A percentile compares a stretch with the other conserved stretches of the same genome.
Conservation (phyloP, 2,329 filamentous ascomycete species). For the Monosporascus sp. region DNA sequence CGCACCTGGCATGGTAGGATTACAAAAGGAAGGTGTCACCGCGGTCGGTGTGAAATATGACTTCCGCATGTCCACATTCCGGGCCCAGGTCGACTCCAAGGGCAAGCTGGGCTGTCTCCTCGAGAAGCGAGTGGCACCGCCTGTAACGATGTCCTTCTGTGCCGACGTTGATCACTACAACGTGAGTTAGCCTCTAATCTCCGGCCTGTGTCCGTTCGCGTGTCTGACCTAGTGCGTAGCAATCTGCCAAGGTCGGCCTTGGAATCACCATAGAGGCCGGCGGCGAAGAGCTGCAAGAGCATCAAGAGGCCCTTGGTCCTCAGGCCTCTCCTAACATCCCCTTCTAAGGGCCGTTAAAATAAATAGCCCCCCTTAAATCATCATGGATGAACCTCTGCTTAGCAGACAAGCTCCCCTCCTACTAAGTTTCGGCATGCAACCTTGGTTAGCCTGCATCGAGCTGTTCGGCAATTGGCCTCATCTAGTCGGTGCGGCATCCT, state of each 20-base stretch:
- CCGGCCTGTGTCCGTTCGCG: not conserved
- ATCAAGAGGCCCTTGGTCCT: constrained; percentile 60
- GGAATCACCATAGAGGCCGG: constrained; percentile 87
- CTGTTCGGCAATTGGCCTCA: not conserved
- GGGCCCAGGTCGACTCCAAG: constrained; percentile 90
- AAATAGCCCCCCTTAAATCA: not conserved
- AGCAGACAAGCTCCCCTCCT: constrained; percentile 18
- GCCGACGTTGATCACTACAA: constrained; percentile 95
- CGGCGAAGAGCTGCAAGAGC: constrained; percentile 80
- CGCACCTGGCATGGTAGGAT: constrained; percentile 66
- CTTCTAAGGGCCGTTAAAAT: constrained; percentile 44
- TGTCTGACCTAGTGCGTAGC: constrained; percentile 47
- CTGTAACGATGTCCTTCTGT: constrained; percentile 89
- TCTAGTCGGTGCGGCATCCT: constrained; percentile 2
- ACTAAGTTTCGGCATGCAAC: constrained; percentile 1
- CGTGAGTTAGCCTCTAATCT: constrained; percentile 50
- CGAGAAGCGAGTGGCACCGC: constrained; percentile 92
- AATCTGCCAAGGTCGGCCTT: constrained; percentile 90
- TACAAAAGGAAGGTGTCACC: constrained; percentile 82
- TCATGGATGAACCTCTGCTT: constrained; percentile 9
- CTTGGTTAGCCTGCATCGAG: not conserved
- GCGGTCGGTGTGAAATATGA: constrained; percentile 96
- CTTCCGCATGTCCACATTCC: constrained; percentile 92
- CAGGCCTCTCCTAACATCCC: constrained; percentile 56
- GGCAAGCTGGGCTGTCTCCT: constrained; percentile 89